A percentile compares a stretch with the other conserved stretches of the same genome.
Conservation (phyloP, 495 filamentous ascomycete species). For the Penicillium simplicissimum region DNA sequence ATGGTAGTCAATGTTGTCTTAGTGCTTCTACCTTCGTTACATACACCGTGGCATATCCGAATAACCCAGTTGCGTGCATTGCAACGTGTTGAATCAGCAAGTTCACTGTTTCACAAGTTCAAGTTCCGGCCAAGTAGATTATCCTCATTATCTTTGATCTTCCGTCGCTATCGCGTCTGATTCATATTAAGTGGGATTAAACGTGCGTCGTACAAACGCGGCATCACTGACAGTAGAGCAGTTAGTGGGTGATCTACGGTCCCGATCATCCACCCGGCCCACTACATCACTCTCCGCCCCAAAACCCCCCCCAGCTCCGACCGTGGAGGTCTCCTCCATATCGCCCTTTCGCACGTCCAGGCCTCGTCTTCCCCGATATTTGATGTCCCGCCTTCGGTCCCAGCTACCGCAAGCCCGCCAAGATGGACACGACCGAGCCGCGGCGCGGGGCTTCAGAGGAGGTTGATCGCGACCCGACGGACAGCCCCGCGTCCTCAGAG, state of each 20-base stretch:
- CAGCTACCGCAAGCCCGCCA: conserved; percentile 26
- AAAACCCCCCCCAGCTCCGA: conserved; percentile 16
- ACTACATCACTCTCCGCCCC: conserved; percentile 14
- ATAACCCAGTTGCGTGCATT: conserved; percentile 4
- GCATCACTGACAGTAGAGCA: conserved; percentile 19
- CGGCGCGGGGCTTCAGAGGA: conserved; percentile 42
- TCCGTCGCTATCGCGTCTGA: neutral
- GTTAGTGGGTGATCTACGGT: conserved; percentile 28
- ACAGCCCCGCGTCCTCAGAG: conserved; percentile 25
- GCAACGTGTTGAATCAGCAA: conserved; percentile 1
- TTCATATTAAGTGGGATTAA: conserved; percentile 18
- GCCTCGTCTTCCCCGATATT: conserved; percentile 8
- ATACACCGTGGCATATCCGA: neutral
- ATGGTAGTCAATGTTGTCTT: conserved; percentile 3
- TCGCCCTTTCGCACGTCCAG: conserved; percentile 5
- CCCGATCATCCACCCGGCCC: conserved; percentile 16
- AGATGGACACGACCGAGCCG: conserved; percentile 43
- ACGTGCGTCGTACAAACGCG: conserved; percentile 29
- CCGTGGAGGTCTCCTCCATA: conserved; percentile 16
- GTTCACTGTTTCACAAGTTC: neutral
- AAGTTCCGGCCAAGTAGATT: neutral
- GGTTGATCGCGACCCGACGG: conserved; percentile 27
- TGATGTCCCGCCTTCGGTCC: conserved; percentile 25
- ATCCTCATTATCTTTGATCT: neutral
- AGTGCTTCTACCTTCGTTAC: neutral